Evolutionary conservation across 2,329 filamentous ascomycete genomes (phyloP).

Genomic region (Nemania diffusa): DNA sequence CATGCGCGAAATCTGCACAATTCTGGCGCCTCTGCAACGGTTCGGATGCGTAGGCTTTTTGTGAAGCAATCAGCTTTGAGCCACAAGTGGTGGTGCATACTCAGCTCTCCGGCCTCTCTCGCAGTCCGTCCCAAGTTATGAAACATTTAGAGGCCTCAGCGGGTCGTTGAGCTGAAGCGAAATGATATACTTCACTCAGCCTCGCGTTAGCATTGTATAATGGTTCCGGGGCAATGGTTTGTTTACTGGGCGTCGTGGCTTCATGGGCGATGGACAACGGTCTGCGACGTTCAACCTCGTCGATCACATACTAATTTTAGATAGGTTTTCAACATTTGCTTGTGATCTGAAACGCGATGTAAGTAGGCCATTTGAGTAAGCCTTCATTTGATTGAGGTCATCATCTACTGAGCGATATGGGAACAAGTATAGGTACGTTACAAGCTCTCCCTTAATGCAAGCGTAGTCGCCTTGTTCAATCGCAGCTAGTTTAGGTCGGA

Average conservation of each 20-base stretch:
- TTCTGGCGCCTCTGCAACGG: not conserved
- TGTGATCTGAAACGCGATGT: not conserved
- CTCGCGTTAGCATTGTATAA: not conserved
- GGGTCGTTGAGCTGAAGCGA: not conserved
- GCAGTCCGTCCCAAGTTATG: not conserved
- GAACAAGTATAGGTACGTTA: not conserved
- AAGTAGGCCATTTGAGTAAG: not conserved
- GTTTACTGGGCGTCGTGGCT: not conserved
- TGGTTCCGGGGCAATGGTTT: not conserved
- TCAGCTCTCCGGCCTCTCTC: not conserved
- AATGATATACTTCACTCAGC: not conserved
- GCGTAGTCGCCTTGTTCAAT: not conserved
- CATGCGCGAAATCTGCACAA: not conserved
- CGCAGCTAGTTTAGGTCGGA: not conserved
- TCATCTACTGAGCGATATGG: not conserved
- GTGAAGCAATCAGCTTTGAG: not conserved
- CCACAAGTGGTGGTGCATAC: not conserved
- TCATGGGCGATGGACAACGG: too few species aligned
- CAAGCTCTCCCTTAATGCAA: not conserved
- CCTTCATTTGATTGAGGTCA: not conserved
- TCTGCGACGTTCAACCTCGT: not conserved
- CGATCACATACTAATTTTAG: not conserved
- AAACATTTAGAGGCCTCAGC: not conserved
- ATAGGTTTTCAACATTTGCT: not conserved
- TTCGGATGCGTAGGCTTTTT: not conserved